phyloP scores from a whole-genome alignment of 257 asterid genomes.

The Jasminum sambac region DNA sequence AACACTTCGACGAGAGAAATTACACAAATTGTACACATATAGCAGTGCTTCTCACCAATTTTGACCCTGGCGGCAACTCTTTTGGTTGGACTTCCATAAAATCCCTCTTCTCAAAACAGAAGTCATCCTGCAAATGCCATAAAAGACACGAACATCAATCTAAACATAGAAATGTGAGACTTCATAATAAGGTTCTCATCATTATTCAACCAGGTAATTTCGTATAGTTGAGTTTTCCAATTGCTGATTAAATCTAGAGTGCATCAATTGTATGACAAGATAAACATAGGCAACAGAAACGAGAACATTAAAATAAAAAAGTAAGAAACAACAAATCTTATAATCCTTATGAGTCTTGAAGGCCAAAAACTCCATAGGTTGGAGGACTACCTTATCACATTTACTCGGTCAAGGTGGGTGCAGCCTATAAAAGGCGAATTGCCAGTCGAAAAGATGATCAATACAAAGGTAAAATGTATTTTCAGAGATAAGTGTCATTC shows the following conservation, averaged over 20 bases:
- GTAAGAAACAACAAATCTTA: too few relatives aligned
- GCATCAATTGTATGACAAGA: not conserved
- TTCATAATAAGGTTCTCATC: conserved; percentile 3
- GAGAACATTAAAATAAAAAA: not conserved
- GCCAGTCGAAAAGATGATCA: not conserved
- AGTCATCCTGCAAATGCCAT: conserved; percentile 58
- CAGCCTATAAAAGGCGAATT: not conserved
- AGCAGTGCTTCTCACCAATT: conserved; percentile 58
- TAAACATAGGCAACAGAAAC: not conserved
- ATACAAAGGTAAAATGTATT: not conserved
- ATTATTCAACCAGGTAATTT: not conserved
- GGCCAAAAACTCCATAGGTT: not conserved
- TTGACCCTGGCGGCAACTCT: conserved; percentile 70
- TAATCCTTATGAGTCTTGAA: not conserved
- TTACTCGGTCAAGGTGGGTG: not conserved
- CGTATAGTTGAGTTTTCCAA: not conserved
- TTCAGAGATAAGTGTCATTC: too few relatives aligned
- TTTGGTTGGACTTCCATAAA: conserved; percentile 59
- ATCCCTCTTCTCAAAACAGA: conserved; percentile 80
- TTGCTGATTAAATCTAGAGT: not conserved
- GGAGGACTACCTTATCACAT: not conserved
- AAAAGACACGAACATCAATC: conserved; percentile 16
- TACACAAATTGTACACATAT: conserved; percentile 18
- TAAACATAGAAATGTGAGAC: not conserved
- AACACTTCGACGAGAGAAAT: conserved; percentile 4